Base-by-base conservation (phyloP, 768 basidiomycete species). In the Dioszegia crocea region DNA sequence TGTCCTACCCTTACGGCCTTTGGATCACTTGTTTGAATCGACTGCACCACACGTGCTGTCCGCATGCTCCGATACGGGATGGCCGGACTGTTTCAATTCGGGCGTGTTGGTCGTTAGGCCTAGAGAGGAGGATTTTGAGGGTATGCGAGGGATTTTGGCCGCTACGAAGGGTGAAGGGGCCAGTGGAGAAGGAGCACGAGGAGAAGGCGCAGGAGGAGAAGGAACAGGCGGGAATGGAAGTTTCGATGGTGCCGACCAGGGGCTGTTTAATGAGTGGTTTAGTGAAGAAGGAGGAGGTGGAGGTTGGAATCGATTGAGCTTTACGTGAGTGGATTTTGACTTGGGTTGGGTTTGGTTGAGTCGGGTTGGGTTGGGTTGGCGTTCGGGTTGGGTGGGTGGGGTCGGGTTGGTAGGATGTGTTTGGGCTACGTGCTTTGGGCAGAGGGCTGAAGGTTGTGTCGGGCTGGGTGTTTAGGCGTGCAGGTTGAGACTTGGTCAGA, bases 1-100 rank as follows among this genome's bases (percentile, higher is more conserved):
- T 59, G 73, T 76, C 24, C 67, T 78, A 9, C 77, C 77, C 39
- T 60, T 78, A 19, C 64, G 74, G 30, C 89, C 94, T 27, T 80
- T 99, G 55, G 88, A 90, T 33, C 92, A 94, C 78, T 85, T 99
- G n/a, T 97, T 99, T 78, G 81, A 82, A 31, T 83, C 87, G 3
- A 75, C 74, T 40, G 81, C 87, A 74, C 65, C 73, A 5, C 64
- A 72, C 48, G 86, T 89, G 62, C 92, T 99, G 73, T 87, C 92
- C 40, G 96, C 96, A 9, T 88, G 86, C 8, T 92, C 96, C 11
- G 96, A 99, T 77, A 89, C 92, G 30, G 96, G 96, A 66, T 99
- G 96, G 96, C 96, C 96, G 39, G 96, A 99, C 78, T 93, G 96
- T 61, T 99, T 99, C 81, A 99, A 99, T 77, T 94, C 93, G 23